A percentile compares a stretch with the other conserved stretches of the same genome.
Evolutionary conservation across 2,329 filamentous ascomycete genomes (phyloP).

Genomic region (Trichoderma gracile): DNA sequence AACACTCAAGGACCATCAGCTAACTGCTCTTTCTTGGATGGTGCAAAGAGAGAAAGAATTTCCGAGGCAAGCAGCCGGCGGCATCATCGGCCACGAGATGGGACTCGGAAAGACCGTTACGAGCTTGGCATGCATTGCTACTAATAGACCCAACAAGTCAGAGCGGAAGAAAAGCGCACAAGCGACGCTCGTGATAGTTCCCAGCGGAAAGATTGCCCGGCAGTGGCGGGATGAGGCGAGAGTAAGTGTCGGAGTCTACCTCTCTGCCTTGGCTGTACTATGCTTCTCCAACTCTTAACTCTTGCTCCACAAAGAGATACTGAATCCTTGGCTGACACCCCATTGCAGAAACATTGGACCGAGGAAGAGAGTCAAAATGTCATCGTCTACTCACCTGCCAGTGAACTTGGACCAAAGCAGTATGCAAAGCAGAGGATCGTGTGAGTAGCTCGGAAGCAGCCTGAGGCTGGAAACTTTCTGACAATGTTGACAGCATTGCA

Average conservation of each 20-base stretch:
- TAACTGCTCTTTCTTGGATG: slow-evolving; percentile 57
- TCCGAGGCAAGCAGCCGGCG: not conserved
- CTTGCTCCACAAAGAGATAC: not conserved
- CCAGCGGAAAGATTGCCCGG: slow-evolving; percentile 27
- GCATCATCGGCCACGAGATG: slow-evolving; percentile 61
- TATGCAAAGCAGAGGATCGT: slow-evolving; percentile 7
- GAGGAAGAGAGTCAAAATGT: not conserved
- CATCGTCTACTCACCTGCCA: not conserved
- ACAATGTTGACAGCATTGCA: slow-evolving; percentile 30
- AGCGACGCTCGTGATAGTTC: slow-evolving; percentile 39
- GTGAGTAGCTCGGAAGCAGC: not conserved
- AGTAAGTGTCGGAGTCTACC: not conserved
- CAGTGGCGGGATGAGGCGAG: slow-evolving; percentile 34
- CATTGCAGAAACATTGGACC: not conserved
- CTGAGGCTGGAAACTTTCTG: not conserved
- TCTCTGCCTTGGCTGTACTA: too few species aligned
- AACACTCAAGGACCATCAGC: slow-evolving; percentile 50
- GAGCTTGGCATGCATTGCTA: slow-evolving; percentile 56
- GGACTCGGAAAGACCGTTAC: slow-evolving; percentile 72
- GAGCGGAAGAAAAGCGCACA: slow-evolving; percentile 40
- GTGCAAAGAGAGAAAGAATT: slow-evolving; percentile 47
- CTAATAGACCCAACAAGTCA: slow-evolving; percentile 33
- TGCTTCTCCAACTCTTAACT: too few species aligned
- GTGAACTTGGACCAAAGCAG: not conserved
- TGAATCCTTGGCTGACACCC: not conserved